Evolutionary conservation across 169 alveolate species (phyloP).

Genomic region (Theileria orientalis): DNA sequence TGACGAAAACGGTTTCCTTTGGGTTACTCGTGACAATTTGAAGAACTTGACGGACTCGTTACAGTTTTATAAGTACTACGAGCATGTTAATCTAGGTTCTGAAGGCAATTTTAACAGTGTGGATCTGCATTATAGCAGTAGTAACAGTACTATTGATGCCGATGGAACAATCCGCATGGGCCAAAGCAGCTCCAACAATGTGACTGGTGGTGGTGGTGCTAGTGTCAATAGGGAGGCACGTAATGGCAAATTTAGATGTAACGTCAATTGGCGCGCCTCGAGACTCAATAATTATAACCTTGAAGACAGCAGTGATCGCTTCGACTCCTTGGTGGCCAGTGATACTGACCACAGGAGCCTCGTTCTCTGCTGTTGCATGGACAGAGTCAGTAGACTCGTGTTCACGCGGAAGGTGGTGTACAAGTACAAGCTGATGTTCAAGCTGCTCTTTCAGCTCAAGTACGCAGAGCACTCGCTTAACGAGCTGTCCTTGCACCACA

Average conservation of each 20-base stretch:
- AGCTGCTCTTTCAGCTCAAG: conserved; percentile 65
- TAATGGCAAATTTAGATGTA: too few species aligned
- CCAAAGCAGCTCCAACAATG: too few species aligned
- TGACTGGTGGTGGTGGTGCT: too few species aligned
- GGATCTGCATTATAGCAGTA: too few species aligned
- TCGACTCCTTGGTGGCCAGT: background rate
- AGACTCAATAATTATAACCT: too few species aligned
- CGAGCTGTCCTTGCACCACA: conserved; percentile 64
- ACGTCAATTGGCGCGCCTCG: too few species aligned
- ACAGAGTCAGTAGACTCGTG: background rate
- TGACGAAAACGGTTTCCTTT: too few species aligned
- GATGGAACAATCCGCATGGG: background rate
- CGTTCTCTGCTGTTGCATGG: background rate
- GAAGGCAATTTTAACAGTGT: too few species aligned
- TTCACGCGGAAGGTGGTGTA: conserved; percentile 30
- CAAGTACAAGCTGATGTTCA: conserved; percentile 60
- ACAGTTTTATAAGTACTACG: background rate
- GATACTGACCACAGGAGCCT: background rate
- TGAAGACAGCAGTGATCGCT: background rate
- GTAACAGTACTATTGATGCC: too few species aligned
- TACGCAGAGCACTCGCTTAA: conserved; percentile 63
- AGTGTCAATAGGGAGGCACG: background rate
- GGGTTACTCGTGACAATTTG: background rate
- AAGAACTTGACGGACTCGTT: background rate
- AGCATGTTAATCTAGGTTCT: too few species aligned